A percentile compares a stretch with the other conserved stretches of the same genome.
These are phyloP conservation scores for Dactylellina leptospora DNA, from an alignment of 2,329 filamentous ascomycete species.

Conservation along the genomic window DNA sequence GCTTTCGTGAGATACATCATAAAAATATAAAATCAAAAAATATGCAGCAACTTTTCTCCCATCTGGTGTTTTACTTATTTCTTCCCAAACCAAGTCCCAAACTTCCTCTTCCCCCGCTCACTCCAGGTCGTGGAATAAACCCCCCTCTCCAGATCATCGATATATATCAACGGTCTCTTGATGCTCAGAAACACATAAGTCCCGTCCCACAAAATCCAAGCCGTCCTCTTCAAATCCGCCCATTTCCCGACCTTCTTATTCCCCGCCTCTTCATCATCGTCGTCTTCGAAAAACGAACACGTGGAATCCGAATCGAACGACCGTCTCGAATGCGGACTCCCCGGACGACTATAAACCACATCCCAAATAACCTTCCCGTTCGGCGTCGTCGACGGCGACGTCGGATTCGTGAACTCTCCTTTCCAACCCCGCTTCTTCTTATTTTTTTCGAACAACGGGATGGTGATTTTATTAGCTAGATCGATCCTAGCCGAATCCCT, in stretches of 20 bases:
- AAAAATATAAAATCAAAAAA: not conserved
- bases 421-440: not conserved
- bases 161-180: slow-evolving; percentile 43
- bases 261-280: slow-evolving; percentile 7
- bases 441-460: not conserved
- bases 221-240: slow-evolving; percentile 28
- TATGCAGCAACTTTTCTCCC: not conserved
- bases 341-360: slow-evolving; percentile 27
- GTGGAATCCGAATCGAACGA: slow-evolving; percentile 9
- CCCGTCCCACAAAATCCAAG: slow-evolving; percentile 31
- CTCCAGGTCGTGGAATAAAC: slow-evolving; percentile 35
- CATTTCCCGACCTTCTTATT: slow-evolving; percentile 15
- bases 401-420: not conserved
- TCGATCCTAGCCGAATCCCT: slow-evolving; percentile 9
- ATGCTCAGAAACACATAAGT: slow-evolving; percentile 32
- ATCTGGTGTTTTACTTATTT: not conserved
- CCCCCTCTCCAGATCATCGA: slow-evolving; percentile 40
- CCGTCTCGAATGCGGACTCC: not conserved
- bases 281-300: slow-evolving; percentile 26
- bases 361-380: slow-evolving; percentile 41
- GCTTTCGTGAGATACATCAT: not conserved
- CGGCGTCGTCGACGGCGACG: not conserved
- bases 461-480: not conserved
- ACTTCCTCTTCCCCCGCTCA: slow-evolving; percentile 20
- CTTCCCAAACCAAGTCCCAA: slow-evolving; percentile 17